These are phyloP conservation scores for Dendrostoma leiphaemia DNA, from an alignment of 2,329 filamentous ascomycete species.

Conservation along the genomic window DNA sequence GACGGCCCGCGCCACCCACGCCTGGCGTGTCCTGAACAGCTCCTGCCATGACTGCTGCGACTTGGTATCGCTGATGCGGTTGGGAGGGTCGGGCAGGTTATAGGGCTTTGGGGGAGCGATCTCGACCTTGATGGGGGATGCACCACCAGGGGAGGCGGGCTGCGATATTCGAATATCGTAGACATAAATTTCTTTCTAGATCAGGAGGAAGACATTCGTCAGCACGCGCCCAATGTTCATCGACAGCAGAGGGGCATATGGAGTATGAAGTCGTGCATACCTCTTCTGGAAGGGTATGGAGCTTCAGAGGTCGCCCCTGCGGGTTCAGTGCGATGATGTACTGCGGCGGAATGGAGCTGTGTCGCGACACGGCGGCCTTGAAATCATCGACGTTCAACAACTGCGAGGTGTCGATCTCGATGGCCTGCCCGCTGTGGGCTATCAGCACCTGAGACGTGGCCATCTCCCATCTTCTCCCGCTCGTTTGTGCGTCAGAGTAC, in stretches of 20 bases:
- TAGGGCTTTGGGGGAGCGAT: conserved; percentile 52
- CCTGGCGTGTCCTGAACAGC: conserved; percentile 75
- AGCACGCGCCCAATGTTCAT: too few species aligned
- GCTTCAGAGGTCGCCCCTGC: conserved; percentile 79
- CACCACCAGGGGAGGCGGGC: conserved; percentile 45
- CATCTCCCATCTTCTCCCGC: conserved; percentile 1
- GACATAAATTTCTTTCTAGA: conserved; percentile 83
- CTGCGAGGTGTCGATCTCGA: conserved; percentile 73
- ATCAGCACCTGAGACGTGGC: conserved; percentile 40
- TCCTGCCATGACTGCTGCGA: conserved; percentile 85
- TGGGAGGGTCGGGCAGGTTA: conserved; percentile 68
- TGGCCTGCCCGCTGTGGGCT: conserved; percentile 86
- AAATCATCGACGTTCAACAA: conserved; percentile 82
- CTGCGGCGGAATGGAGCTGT: conserved; percentile 70
- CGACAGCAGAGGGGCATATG: background rate
- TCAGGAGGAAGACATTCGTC: too few species aligned
- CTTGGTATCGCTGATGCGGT: conserved; percentile 75
- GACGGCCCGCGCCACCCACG: conserved; percentile 73
- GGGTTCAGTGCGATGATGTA: conserved; percentile 86
- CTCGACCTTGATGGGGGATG: conserved; percentile 43
- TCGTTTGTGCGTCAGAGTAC: background rate
- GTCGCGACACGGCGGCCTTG: conserved; percentile 74
- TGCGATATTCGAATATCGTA: conserved; percentile 81
- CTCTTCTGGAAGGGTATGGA: conserved; percentile 77
- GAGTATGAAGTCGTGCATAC: conserved; percentile 42